phyloP scores from a whole-genome alignment of 805 yeast species.

The Saccharomycopsis sp. region DNA sequence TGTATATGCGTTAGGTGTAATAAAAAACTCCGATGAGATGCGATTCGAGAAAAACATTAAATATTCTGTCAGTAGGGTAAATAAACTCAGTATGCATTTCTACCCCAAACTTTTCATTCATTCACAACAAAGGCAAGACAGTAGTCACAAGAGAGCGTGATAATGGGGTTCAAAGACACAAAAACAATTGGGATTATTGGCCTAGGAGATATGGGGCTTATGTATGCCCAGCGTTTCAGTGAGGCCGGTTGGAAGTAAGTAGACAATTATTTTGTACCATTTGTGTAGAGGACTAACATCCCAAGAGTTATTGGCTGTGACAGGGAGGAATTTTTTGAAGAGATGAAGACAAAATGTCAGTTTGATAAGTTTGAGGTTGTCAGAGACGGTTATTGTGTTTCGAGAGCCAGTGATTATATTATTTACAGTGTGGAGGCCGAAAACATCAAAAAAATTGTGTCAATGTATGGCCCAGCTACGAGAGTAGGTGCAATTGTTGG shows the following conservation, averaged over 20 bases:
- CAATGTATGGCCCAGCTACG: constrained; percentile 76
- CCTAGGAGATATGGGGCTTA: constrained; percentile 91
- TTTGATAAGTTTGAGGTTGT: constrained; percentile 48
- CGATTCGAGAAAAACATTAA: too few relatives aligned
- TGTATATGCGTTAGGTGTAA: too few relatives aligned
- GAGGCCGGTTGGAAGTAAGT: constrained; percentile 70
- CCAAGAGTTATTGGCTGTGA: constrained; percentile 75
- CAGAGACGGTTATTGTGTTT: constrained; percentile 76
- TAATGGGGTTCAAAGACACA: constrained; percentile 25
- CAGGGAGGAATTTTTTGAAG: constrained; percentile 54
- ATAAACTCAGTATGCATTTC: too few relatives aligned
- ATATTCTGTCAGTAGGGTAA: too few relatives aligned
- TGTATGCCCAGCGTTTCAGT: constrained; percentile 74
- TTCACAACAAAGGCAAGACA: too few relatives aligned
- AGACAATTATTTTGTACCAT: neutral
- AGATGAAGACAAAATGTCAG: constrained; percentile 34
- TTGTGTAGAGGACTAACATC: neutral
- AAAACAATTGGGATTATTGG: constrained; percentile 87
- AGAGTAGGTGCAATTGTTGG: constrained; percentile 88
- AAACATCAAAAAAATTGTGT: constrained; percentile 64
- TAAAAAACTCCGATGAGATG: too few relatives aligned
- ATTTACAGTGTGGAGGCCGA: constrained; percentile 94
- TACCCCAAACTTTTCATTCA: too few relatives aligned
- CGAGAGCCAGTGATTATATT: constrained; percentile 73
- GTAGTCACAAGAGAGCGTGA: too few relatives aligned